These are phyloP conservation scores for Myrica gale DNA, from an alignment of 306 rosid genomes.

Conservation along the genomic window DNA sequence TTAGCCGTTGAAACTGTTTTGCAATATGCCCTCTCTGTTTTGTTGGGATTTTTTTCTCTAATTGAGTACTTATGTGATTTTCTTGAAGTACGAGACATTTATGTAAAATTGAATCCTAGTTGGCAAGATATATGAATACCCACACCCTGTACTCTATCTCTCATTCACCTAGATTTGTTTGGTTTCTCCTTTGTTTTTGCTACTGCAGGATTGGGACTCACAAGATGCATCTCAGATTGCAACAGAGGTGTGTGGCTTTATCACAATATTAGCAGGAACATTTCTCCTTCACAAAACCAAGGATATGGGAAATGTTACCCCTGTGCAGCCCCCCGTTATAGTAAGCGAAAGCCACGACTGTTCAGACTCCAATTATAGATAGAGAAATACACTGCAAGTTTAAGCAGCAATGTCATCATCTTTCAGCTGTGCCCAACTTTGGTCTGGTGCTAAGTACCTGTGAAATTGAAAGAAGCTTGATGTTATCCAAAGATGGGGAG, in stretches of 20 bases:
- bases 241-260: conserved; percentile 77
- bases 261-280: conserved; percentile 82
- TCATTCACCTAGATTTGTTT: background rate
- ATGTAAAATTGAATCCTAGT: too few relatives aligned
- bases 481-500: background rate
- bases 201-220: conserved; percentile 70
- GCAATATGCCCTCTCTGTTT: too few relatives aligned
- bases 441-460: background rate
- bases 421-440: background rate
- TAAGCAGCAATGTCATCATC: background rate
- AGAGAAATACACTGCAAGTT: conserved; percentile 7
- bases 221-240: conserved; percentile 68
- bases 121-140: too few relatives aligned
- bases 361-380: conserved; percentile 3
- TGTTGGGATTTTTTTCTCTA: too few relatives aligned
- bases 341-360: conserved; percentile 22
- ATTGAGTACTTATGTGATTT: background rate
- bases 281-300: conserved; percentile 88
- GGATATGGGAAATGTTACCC: conserved; percentile 61
- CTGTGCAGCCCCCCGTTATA: conserved; percentile 29
- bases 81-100: background rate
- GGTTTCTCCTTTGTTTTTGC: background rate
- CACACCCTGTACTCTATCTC: too few relatives aligned
- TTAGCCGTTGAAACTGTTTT: too few relatives aligned
- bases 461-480: conserved; percentile 11